These are phyloP conservation scores for Rhodotorula sp. DNA, from an alignment of 1,284 basidiomycete genomes.

Conservation along the genomic window DNA sequence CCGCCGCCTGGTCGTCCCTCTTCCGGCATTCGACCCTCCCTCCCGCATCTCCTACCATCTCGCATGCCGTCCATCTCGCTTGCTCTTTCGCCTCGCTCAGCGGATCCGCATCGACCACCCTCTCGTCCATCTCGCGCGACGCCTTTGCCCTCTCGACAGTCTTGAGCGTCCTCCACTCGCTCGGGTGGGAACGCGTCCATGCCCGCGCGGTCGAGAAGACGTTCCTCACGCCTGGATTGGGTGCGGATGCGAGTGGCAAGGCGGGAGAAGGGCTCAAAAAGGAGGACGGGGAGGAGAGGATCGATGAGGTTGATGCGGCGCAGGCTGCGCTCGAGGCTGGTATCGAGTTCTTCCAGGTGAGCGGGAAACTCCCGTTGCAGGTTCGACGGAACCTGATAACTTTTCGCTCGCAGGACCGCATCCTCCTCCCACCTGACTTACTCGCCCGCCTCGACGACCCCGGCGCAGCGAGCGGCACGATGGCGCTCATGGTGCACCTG, in stretches of 20 bases:
- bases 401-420: conserved; percentile 16
- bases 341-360: conserved; percentile 31
- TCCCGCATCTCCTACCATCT: conserved; percentile 16
- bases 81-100: conserved; percentile 9
- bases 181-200: conserved; percentile 24
- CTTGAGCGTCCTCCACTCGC: conserved; percentile 25
- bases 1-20: conserved; percentile 25
- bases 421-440: conserved; percentile 35
- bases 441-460: conserved; percentile 21
- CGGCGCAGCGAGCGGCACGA: conserved; percentile 10
- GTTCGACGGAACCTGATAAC: not conserved
- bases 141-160: conserved; percentile 33
- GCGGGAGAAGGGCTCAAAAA: not conserved
- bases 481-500: conserved; percentile 34
- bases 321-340: conserved; percentile 23
- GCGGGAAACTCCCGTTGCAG: not conserved
- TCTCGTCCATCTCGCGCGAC: conserved; percentile 25
- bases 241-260: not conserved
- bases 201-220: conserved; percentile 20
- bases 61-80: conserved; percentile 22
- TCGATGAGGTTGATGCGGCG: conserved; percentile 4
- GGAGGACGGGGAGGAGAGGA: conserved; percentile 5
- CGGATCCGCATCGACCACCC: not conserved
- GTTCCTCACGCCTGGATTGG: conserved; percentile 14
- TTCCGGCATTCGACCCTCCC: conserved; percentile 21